A percentile compares a stretch with the other conserved stretches of the same genome.
Evolutionary conservation across 495 filamentous ascomycete species (phyloP).

Genomic region (Astrothelium macrocarpum): DNA sequence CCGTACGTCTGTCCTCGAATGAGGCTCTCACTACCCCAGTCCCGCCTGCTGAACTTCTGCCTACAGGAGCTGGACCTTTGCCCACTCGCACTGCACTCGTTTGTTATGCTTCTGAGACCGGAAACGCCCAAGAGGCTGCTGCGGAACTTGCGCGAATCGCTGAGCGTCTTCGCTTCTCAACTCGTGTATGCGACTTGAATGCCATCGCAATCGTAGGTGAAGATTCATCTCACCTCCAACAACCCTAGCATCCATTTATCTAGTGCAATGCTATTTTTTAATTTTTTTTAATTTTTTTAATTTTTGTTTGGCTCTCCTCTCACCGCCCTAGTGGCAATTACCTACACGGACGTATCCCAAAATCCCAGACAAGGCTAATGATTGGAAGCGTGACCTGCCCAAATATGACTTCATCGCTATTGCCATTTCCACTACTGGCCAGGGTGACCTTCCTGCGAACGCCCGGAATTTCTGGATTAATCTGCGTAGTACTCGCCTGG

Average conservation of each 20-base stretch:
- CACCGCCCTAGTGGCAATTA: too few relatives aligned
- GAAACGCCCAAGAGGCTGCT: slow-evolving; percentile 82
- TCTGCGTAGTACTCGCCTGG: slow-evolving; percentile 67
- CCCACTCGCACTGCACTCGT: slow-evolving; percentile 51
- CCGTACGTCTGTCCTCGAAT: slow-evolving; percentile 1
- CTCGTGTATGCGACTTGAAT: slow-evolving; percentile 67
- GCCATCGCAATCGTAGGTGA: slow-evolving; percentile 59
- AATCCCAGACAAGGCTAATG: slow-evolving; percentile 3
- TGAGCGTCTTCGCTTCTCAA: slow-evolving; percentile 67
- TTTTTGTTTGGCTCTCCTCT: too few relatives aligned
- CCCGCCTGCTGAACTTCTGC: not conserved
- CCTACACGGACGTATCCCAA: not conserved
- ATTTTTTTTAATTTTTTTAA: too few relatives aligned
- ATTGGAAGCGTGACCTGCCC: slow-evolving; percentile 26
- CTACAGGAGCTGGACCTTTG: not conserved
- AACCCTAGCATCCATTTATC: not conserved
- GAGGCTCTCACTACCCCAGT: not conserved
- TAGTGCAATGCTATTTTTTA: not conserved
- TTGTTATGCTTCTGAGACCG: slow-evolving; percentile 90
- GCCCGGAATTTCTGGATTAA: slow-evolving; percentile 73
- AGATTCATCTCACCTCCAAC: not conserved
- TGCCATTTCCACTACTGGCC: slow-evolving; percentile 82
- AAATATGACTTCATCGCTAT: slow-evolving; percentile 60
- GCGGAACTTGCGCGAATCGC: slow-evolving; percentile 64
- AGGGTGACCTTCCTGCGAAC: slow-evolving; percentile 85